Conservation (phyloP, 2,329 filamentous ascomycete genomes). For the Nigrospora sphaerica region DNA sequence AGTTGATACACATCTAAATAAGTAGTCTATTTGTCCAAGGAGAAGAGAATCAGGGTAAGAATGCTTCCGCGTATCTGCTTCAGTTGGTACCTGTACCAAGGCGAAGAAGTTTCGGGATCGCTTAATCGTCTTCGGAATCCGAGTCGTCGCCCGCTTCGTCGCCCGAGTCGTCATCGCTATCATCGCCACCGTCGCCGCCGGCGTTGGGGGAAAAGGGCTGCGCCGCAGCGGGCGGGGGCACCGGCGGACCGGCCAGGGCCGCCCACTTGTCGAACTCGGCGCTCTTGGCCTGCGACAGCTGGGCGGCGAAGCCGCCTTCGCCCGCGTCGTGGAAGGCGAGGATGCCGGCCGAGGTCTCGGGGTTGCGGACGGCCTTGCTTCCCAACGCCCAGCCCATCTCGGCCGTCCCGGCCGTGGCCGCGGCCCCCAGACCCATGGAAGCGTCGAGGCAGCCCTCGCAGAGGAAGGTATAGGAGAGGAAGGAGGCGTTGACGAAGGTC, state of each 20-base stretch:
- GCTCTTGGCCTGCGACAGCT: conserved; percentile 25
- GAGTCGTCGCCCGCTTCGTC: conserved; percentile 8
- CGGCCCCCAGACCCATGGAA: conserved; percentile 17
- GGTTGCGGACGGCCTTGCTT: conserved; percentile 12
- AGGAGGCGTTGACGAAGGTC: conserved; percentile 32
- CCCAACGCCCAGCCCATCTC: conserved; percentile 30
- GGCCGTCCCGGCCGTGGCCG: conserved; percentile 12
- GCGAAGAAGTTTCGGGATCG: background rate
- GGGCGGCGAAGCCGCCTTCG: conserved; percentile 19
- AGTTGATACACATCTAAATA: too few relatives aligned
- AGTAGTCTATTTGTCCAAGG: too few relatives aligned
- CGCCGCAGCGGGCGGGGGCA: conserved; percentile 14
- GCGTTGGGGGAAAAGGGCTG: conserved; percentile 6
- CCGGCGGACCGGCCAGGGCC: conserved; percentile 27
- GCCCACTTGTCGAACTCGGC: conserved; percentile 30
- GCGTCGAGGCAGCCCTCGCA: conserved; percentile 29
- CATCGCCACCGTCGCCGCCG: conserved; percentile 10
- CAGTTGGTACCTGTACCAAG: too few relatives aligned
- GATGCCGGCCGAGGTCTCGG: conserved; percentile 11
- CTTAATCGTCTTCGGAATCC: background rate
- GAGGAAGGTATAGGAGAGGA: conserved; percentile 38
- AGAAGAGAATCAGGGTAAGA: too few relatives aligned
- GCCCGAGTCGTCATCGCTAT: conserved; percentile 10
- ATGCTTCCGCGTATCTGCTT: too few relatives aligned
- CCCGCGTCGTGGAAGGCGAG: conserved; percentile 24